These are phyloP conservation scores for Malus sylvestris DNA, from an alignment of 306 rosid species.

Conservation along the genomic window DNA sequence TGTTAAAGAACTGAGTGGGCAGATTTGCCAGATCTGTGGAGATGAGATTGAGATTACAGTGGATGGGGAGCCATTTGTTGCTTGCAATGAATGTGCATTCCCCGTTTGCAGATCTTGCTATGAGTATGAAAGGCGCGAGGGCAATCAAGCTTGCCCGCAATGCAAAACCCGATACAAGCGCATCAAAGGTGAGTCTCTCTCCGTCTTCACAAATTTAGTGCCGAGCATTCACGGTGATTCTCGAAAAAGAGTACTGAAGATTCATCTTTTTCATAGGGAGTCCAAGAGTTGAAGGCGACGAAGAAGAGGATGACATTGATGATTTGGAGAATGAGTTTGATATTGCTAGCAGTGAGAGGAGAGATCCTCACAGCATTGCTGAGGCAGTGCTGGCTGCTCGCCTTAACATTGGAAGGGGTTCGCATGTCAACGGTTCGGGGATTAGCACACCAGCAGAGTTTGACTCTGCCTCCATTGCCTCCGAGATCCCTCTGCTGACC, in stretches of 20 bases:
- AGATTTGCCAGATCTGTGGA: conserved; percentile 93
- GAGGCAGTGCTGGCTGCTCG: conserved; percentile 59
- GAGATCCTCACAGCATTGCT: conserved; percentile 45
- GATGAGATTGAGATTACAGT: conserved; percentile 76
- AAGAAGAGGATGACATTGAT: conserved; percentile 78
- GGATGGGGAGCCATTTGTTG: conserved; percentile 80
- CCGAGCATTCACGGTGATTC: not conserved
- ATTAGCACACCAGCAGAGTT: conserved; percentile 45
- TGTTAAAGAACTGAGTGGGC: conserved; percentile 70
- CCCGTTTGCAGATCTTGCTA: conserved; percentile 89
- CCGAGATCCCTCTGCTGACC: conserved; percentile 66
- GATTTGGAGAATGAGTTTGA: conserved; percentile 85
- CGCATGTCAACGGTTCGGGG: conserved; percentile 37
- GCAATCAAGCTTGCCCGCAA: conserved; percentile 88
- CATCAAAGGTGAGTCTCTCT: conserved; percentile 44
- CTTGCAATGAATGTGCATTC: conserved; percentile 95
- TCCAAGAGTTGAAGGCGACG: conserved; percentile 87
- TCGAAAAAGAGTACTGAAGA: not conserved
- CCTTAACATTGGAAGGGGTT: conserved; percentile 45
- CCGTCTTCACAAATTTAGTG: not conserved
- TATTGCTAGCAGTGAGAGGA: conserved; percentile 41
- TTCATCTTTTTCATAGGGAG: conserved; percentile 41
- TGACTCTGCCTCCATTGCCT: conserved; percentile 47
- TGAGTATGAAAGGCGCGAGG: conserved; percentile 90
- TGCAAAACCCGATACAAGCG: conserved; percentile 91